Evolutionary conservation across 352 stramenopile genomes (phyloP).

Genomic region (Globisporangium emineosum): DNA sequence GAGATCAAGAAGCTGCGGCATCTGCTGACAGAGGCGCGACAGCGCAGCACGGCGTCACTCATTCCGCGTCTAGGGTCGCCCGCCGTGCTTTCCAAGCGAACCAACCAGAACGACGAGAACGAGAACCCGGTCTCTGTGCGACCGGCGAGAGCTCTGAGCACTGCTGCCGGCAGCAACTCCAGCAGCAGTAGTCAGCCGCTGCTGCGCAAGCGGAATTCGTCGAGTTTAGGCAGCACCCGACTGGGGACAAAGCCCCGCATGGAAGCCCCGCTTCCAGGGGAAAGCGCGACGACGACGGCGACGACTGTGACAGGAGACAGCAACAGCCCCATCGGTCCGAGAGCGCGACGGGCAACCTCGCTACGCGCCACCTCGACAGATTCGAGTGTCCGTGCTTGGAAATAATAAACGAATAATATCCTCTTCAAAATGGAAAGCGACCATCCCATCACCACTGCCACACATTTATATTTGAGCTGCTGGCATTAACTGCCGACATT

Average conservation of each 20-base stretch:
- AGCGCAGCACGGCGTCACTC: constrained; percentile 65
- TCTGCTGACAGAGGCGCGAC: constrained; percentile 63
- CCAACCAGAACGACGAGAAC: constrained; percentile 35
- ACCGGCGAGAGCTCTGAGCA: not conserved
- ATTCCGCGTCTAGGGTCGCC: constrained; percentile 53
- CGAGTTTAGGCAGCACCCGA: constrained; percentile 13
- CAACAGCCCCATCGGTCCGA: not conserved
- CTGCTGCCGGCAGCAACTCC: not conserved
- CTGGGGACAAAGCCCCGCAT: constrained; percentile 16
- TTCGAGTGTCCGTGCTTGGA: constrained; percentile 9
- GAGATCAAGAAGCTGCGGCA: constrained; percentile 81
- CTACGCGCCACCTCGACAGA: constrained; percentile 11
- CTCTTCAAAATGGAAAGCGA: not conserved
- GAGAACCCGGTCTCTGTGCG: constrained; percentile 5
- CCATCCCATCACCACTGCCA: not conserved
- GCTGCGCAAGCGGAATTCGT: constrained; percentile 17
- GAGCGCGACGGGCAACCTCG: constrained; percentile 11
- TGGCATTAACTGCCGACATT: not conserved
- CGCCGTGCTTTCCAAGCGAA: constrained; percentile 18
- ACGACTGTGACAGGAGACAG: constrained; percentile 4
- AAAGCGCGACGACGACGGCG: not conserved
- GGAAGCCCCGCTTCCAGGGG: not conserved
- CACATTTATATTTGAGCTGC: constrained; percentile 1
- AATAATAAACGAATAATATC: not conserved
- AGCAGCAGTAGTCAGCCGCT: not conserved